A percentile compares a stretch with the other conserved stretches of the same genome.
phyloP scores from a whole-genome alignment of 495 filamentous ascomycete species.

The Aspergillus egyptiacus region DNA sequence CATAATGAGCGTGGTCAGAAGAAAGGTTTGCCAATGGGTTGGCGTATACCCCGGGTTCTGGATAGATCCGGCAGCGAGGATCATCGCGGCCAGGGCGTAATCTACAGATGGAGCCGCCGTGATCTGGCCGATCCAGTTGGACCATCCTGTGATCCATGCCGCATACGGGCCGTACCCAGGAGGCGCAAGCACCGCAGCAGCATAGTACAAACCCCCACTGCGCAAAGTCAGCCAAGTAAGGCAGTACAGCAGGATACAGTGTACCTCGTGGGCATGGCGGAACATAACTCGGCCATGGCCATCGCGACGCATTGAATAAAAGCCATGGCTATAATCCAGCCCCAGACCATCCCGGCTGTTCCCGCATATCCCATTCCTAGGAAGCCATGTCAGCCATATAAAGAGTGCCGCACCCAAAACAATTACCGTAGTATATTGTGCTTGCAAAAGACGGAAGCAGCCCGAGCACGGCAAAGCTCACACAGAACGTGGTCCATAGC shows the following conservation, averaged over 20 bases:
- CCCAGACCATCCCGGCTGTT: conserved; percentile 78
- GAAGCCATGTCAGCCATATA: conserved; percentile 11
- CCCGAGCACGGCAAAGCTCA: conserved; percentile 70
- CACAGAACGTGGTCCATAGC: conserved; percentile 78
- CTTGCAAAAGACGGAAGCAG: conserved; percentile 69
- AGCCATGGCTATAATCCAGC: conserved; percentile 69
- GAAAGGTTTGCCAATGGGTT: conserved; percentile 62
- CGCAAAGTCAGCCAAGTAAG: conserved; percentile 3
- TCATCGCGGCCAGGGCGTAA: conserved; percentile 62
- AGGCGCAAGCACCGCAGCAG: conserved; percentile 70
- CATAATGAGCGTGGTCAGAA: conserved; percentile 65
- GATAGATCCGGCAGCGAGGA: conserved; percentile 66
- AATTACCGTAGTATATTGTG: conserved; percentile 62
- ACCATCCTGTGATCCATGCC: conserved; percentile 71
- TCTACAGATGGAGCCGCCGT: conserved; percentile 63
- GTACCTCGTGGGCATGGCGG: conserved; percentile 60
- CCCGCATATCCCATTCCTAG: conserved; percentile 72
- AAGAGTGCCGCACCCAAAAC: too few species aligned
- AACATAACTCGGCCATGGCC: conserved; percentile 62
- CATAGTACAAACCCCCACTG: conserved; percentile 74
- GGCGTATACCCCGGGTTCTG: conserved; percentile 59
- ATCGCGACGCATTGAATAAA: conserved; percentile 70
- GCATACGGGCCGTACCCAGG: conserved; percentile 69
- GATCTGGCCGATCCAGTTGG: conserved; percentile 68
- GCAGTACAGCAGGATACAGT: neutral